Conservation (phyloP, 2,329 filamentous ascomycete genomes). For the Cryphonectria japonica region DNA sequence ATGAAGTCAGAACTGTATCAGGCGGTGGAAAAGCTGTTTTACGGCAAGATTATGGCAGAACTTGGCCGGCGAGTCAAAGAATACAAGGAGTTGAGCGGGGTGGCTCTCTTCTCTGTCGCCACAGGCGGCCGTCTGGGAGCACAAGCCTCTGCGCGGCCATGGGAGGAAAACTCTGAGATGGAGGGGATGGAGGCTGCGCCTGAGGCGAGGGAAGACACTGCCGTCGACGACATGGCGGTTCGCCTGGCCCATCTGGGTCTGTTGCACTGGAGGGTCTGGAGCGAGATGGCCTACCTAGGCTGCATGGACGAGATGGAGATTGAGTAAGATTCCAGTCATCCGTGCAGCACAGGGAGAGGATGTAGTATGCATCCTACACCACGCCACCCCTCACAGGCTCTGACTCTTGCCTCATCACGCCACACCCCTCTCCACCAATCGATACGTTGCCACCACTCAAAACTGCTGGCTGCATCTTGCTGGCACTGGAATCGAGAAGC, state of each 20-base stretch:
- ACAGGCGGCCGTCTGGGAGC: constrained; percentile 54
- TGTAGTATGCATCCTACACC: not conserved
- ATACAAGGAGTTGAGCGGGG: constrained; percentile 56
- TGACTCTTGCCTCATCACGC: too few relatives aligned
- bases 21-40: constrained; percentile 55
- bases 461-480: not conserved
- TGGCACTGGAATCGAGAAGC: not conserved
- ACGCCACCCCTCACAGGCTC: not conserved
- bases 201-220: constrained; percentile 55
- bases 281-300: constrained; percentile 68
- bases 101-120: constrained; percentile 58
- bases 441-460: constrained; percentile 9
- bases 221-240: constrained; percentile 70
- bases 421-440: not conserved
- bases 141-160: constrained; percentile 38
- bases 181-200: constrained; percentile 34
- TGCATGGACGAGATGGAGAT: constrained; percentile 39
- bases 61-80: constrained; percentile 55
- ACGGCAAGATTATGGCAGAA: constrained; percentile 52
- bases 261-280: constrained; percentile 91
- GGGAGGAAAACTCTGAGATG: constrained; percentile 39
- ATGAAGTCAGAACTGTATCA: constrained; percentile 49
- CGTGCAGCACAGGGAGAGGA: not conserved
- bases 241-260: constrained; percentile 82
- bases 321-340: constrained; percentile 13